Conservation (phyloP, 2,329 filamentous ascomycete genomes). For the Talaromyces sp. region DNA sequence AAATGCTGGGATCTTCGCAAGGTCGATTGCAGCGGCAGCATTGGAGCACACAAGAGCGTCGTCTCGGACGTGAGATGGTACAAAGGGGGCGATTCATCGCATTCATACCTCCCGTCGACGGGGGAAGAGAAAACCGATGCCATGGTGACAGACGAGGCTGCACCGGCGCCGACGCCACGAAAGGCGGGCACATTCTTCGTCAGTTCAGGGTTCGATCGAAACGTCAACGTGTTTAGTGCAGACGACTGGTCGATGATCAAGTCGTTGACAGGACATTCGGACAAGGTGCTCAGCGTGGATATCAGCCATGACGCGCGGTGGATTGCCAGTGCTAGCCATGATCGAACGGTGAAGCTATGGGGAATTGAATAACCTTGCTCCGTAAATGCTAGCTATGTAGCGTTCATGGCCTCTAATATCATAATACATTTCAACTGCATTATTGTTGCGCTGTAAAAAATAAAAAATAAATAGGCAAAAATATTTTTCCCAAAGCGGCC, state of each 20-base stretch:
- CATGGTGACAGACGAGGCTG: conserved; percentile 22
- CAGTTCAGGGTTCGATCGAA: conserved; percentile 86
- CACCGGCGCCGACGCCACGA: conserved; percentile 56
- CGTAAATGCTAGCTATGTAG: not conserved
- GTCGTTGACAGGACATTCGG: conserved; percentile 82
- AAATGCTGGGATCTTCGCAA: conserved; percentile 98
- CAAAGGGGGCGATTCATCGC: conserved; percentile 74
- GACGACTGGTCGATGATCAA: conserved; percentile 94
- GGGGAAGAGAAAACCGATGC: conserved; percentile 60
- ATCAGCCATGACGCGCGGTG: conserved; percentile 79
- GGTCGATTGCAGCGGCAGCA: conserved; percentile 74
- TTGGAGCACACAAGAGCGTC: conserved; percentile 86
- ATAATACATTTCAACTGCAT: not conserved
- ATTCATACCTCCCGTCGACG: conserved; percentile 57
- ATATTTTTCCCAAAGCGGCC: not conserved
- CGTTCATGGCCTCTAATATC: not conserved
- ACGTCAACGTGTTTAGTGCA: conserved; percentile 91
- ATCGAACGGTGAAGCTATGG: conserved; percentile 95
- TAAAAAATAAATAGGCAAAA: not conserved
- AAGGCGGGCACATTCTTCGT: conserved; percentile 91
- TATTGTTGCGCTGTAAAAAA: not conserved
- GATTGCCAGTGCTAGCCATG: conserved; percentile 92
- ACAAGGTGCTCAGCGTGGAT: conserved; percentile 87
- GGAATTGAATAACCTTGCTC: conserved; percentile 57
- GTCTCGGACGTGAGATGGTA: conserved; percentile 94